Evolutionary conservation across 805 yeast species (phyloP), one percentile per base, ranked within the genome.

Genomic region (Candida insectorum): DNA sequence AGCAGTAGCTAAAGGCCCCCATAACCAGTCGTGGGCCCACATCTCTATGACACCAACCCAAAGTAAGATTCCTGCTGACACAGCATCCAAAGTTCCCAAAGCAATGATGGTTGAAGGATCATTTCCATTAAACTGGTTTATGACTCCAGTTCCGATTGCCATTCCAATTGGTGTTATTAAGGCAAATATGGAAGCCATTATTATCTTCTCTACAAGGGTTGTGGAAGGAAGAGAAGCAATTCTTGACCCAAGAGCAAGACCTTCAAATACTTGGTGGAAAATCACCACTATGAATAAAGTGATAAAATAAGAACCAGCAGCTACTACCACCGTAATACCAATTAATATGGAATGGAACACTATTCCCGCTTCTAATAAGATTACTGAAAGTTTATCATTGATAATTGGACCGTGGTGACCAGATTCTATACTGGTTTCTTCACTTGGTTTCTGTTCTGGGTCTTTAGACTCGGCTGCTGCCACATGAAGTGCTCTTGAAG

Each of bases 231-330:
- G 10, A n/a, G 27, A 48, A 4, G 49, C 48, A 22, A 56, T 47
- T 37, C 59, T 45, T 3, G 60, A 36, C 12, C 61, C 60, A 12
- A 57, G 39, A 9, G 58, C 60, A 14, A 56, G 29, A 13, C 62
- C 62, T 44, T 57, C 62, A 28, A 57, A 57, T 28, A 51, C 40
- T 38, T 56, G 62, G 36, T 56, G 62, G 42, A 57, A 57, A n/a
- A 57, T 36, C 15, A 57, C 44, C 9, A 57, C 61, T 33, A 57
- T 54, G 29, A 51, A 54, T 21, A 57, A 42, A 4, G 59, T 51
- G 6, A 52, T 50, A 40, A 54, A 56, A 39, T 43, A 54, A 2
- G 54, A 41, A 28, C 51, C 59, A 9, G 52, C 59, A 12, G 60
- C 52, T n/a, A 55, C 60, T 5, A 51, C 60, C 20, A 53, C 37